Evolutionary conservation across 1,139 yeast genomes (phyloP), one percentile per base, ranked within the genome.

Genomic region (Pichia inconspicua): DNA sequence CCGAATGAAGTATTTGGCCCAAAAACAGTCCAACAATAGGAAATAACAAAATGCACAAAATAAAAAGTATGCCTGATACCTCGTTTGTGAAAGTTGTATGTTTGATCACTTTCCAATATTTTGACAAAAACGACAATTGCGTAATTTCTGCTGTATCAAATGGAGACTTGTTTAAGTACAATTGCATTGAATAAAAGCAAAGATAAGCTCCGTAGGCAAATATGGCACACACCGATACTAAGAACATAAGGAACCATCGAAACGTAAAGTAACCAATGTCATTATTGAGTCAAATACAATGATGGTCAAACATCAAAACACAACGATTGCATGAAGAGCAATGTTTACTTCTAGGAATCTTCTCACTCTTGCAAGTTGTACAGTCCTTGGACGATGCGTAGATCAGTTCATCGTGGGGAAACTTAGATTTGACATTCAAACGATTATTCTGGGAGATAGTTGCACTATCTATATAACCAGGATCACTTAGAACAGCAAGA

Each of bases 251-350:
- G 60, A 92, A 92, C 75, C 81, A 86, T 42, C 76, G 69, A 65
- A 80, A 85, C 60, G 92, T 92, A 45, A 77, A 72, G 58, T 74
- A 74, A 0, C 97, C 97, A 32, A 92, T 77, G 65, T 97, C 92
- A 60, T 86, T 89, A 66, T 90, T 90, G 50, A 90, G 68, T 96
- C 97, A 92, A n/a, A 88, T 66, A 62, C 98, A 92, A 66, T 92
- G 97, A 62, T 92, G 98, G 63, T 92, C 98, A 57, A 75, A 80
- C 52, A 84, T 62, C 35, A 82, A 68, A 5, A 84, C 71, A 62
- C 98, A 92, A 27, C 65, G 58, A 45, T 74, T 72, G 64, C 97
- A 92, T 12, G 75, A 71, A 4, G 83, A 73, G 62, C 98, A 92
- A 65, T 92, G 98, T 60, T 87, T 89, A 11, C 95, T 84, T 42